phyloP scores from a whole-genome alignment of 768 basidiomycete genomes.

The Pholiota conissans region DNA sequence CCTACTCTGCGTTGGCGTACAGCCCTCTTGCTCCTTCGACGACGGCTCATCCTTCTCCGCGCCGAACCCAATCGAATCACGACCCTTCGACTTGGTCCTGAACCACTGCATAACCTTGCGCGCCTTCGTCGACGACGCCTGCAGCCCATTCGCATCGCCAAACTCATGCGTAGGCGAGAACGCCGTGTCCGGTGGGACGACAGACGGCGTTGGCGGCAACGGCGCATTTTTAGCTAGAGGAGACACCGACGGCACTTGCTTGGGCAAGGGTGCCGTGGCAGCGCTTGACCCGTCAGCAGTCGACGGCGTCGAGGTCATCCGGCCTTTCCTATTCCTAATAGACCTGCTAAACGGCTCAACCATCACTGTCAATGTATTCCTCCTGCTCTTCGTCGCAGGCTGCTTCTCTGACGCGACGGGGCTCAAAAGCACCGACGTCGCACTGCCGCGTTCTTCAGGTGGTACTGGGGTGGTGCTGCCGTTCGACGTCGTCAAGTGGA shows the following conservation, averaged over 20 bases:
- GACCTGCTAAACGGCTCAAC: constrained; percentile 72
- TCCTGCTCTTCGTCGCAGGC: constrained; percentile 55
- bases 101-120: constrained; percentile 99
- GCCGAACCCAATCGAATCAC: constrained; percentile 35
- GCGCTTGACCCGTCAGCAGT: constrained; percentile 18
- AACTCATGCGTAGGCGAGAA: constrained; percentile 28
- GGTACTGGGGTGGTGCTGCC: constrained; percentile 17
- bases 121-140: constrained; percentile 83
- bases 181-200: constrained; percentile 11
- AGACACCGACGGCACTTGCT: constrained; percentile 11
- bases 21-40: constrained; percentile 15
- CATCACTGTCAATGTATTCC: constrained; percentile 88
- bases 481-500: constrained; percentile 11
- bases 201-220: constrained; percentile 11
- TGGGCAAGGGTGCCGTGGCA: constrained; percentile 8
- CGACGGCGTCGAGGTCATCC: constrained; percentile 31
- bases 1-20: constrained; percentile 29
- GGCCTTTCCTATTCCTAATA: constrained; percentile 44
- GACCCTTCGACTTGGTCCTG: constrained; percentile 64
- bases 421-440: constrained; percentile 29
- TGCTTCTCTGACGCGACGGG: constrained; percentile 31
- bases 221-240: constrained; percentile 15
- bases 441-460: constrained; percentile 18
- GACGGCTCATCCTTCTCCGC: constrained; percentile 20
- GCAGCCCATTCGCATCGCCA: constrained; percentile 36